Percentiles rank a stretch among this genome's conserved stretches.
phyloP scores from a whole-genome alignment of 2,329 filamentous ascomycete genomes.

The Xylariaceae sp. region DNA sequence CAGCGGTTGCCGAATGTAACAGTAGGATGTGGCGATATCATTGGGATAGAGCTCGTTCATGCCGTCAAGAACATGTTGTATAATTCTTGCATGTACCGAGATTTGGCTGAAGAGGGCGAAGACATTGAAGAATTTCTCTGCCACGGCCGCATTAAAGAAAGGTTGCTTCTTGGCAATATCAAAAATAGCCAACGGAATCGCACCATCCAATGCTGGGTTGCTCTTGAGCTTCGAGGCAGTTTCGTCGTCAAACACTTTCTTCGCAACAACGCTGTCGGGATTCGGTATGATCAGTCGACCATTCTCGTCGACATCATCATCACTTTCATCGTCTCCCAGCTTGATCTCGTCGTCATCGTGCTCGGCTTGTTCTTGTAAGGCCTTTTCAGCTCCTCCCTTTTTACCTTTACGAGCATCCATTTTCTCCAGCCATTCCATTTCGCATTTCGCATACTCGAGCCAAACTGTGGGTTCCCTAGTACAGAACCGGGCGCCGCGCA shows the following conservation, averaged over 20 bases:
- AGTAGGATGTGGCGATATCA: constrained; percentile 70
- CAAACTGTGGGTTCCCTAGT: constrained; percentile 76
- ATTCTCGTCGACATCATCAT: constrained; percentile 51
- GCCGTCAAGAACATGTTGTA: constrained; percentile 74
- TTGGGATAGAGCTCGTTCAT: constrained; percentile 67
- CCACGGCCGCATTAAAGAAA: constrained; percentile 69
- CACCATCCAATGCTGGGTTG: constrained; percentile 88
- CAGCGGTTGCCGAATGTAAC: constrained; percentile 74
- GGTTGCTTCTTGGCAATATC: constrained; percentile 83
- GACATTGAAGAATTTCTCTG: constrained; percentile 80
- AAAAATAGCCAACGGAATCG: constrained; percentile 91
- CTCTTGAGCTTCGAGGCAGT: constrained; percentile 63
- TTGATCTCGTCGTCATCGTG: constrained; percentile 56
- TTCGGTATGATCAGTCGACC: constrained; percentile 53
- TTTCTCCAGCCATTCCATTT: constrained; percentile 90
- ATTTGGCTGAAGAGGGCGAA: constrained; percentile 73
- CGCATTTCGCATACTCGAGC: constrained; percentile 88
- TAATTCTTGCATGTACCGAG: constrained; percentile 68
- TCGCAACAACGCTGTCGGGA: constrained; percentile 47
- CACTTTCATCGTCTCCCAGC: constrained; percentile 52
- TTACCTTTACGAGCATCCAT: constrained; percentile 72
- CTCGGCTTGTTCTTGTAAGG: constrained; percentile 61
- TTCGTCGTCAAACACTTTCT: constrained; percentile 55
- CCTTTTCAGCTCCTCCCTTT: constrained; percentile 51
- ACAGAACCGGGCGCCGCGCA: constrained; percentile 88